Conservation (phyloP, 169 alveolate genomes). For the Sarcocystis neurona region DNA sequence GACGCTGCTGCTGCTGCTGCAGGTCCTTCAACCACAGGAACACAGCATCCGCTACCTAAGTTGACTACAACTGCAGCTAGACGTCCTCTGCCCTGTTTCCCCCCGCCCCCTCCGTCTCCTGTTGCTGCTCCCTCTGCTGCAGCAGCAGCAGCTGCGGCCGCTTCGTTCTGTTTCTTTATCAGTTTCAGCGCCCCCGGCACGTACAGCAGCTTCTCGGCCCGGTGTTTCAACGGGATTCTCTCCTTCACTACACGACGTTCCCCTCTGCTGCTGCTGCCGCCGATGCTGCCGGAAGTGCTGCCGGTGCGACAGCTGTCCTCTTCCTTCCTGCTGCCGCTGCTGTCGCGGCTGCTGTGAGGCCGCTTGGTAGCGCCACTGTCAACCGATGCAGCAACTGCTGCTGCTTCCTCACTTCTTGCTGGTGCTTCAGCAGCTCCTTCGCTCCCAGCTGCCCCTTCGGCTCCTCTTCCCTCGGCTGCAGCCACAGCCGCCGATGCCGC, state of each 20-base stretch:
- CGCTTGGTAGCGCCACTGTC: neutral
- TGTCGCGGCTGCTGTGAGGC: neutral
- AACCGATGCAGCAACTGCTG: neutral
- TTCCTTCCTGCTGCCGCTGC: neutral
- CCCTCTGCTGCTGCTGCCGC: constrained; percentile 15
- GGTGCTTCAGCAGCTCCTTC: neutral
- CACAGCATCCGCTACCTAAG: neutral
- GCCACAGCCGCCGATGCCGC: neutral
- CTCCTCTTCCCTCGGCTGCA: neutral
- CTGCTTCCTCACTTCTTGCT: neutral
- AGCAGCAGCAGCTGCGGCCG: constrained; percentile 53
- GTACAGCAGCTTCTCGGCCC: constrained; percentile 63
- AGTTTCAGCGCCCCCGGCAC: constrained; percentile 63
- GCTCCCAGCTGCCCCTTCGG: neutral
- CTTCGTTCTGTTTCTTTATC: too few species aligned
- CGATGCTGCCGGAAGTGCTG: neutral
- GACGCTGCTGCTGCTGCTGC: neutral
- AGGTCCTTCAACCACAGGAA: neutral
- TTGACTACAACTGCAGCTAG: neutral
- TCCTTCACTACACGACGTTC: constrained; percentile 14
- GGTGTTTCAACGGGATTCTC: constrained; percentile 48
- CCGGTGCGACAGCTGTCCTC: neutral
- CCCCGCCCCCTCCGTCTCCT: too few species aligned
- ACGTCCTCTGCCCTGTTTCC: neutral
- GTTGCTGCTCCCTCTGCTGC: constrained; percentile 28